Conservation (phyloP, 2,329 filamentous ascomycete species). For the Aquanectria penicillioides region DNA sequence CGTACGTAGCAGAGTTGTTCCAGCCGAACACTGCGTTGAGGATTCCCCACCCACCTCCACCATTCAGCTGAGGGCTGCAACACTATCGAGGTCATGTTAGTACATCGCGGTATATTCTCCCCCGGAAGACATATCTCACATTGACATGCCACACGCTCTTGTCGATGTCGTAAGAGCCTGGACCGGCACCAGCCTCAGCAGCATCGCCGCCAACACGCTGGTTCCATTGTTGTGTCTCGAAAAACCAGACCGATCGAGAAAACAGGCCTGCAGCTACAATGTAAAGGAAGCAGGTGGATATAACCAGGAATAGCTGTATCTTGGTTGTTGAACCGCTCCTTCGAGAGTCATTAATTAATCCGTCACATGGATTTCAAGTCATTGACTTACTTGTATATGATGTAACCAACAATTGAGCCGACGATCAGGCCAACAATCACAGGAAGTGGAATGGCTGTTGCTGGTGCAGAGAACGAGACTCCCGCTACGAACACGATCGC, state of each 20-base stretch:
- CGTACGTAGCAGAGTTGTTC: slow-evolving; percentile 89
- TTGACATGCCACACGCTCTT: slow-evolving; percentile 87
- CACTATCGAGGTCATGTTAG: background rate
- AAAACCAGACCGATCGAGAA: slow-evolving; percentile 78
- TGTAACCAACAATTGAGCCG: slow-evolving; percentile 73
- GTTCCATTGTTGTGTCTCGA: slow-evolving; percentile 77
- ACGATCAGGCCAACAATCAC: slow-evolving; percentile 77
- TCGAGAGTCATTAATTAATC: too few species aligned
- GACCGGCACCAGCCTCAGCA: slow-evolving; percentile 62
- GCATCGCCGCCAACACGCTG: slow-evolving; percentile 69
- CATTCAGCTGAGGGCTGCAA: background rate
- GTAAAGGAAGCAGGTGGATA: slow-evolving; percentile 85
- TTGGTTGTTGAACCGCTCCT: slow-evolving; percentile 56
- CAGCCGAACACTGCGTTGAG: slow-evolving; percentile 90
- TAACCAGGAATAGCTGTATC: slow-evolving; percentile 79
- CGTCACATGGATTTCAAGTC: too few species aligned
- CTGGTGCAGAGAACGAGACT: slow-evolving; percentile 80
- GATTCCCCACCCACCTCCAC: slow-evolving; percentile 84
- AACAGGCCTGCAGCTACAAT: slow-evolving; percentile 86
- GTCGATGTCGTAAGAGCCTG: slow-evolving; percentile 82
- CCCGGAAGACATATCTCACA: too few species aligned
- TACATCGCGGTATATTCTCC: too few species aligned
- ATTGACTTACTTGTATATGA: slow-evolving; percentile 80
- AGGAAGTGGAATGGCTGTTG: slow-evolving; percentile 79
- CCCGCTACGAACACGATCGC: slow-evolving; percentile 88